phyloP scores from a whole-genome alignment of 2,329 filamentous ascomycete species.

The Botrytis porri region DNA sequence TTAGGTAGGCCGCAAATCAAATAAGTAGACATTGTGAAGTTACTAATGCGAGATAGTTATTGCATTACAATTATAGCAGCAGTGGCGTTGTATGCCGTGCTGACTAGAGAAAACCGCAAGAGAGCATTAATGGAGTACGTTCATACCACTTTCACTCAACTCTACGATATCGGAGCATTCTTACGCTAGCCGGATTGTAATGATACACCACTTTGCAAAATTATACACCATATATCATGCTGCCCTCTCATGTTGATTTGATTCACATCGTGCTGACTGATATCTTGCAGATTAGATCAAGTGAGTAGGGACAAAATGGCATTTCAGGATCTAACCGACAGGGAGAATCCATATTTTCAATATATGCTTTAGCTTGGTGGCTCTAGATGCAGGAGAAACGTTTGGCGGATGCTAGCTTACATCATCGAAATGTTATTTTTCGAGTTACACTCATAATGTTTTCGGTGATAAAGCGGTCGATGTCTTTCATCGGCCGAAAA shows the following conservation, averaged over 20 bases:
- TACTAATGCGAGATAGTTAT: slow-evolving; percentile 48
- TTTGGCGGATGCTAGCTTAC: not conserved
- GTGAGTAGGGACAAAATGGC: slow-evolving; percentile 61
- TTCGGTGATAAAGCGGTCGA: not conserved
- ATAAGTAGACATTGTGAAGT: not conserved
- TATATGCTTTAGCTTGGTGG: slow-evolving; percentile 46
- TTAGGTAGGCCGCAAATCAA: slow-evolving; percentile 43
- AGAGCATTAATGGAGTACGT: slow-evolving; percentile 43
- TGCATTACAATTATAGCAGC: slow-evolving; percentile 63
- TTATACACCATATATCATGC: not conserved
- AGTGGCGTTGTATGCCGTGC: slow-evolving; percentile 53
- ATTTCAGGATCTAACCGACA: slow-evolving; percentile 67
- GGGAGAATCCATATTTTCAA: slow-evolving; percentile 64
- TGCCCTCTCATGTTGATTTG: not conserved
- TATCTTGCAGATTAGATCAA: slow-evolving; percentile 47
- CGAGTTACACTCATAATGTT: not conserved
- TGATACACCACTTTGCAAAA: rapidly evolving
- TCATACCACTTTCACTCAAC: not conserved
- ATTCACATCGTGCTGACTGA: not conserved
- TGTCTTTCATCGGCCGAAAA: not conserved
- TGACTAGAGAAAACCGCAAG: slow-evolving; percentile 56
- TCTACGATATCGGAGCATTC: rapidly evolving
- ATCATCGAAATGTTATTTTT: not conserved
- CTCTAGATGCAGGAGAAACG: not conserved
- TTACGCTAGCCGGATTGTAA: not conserved